Evolutionary conservation across 352 stramenopile genomes (phyloP), one percentile per base, ranked within the genome.

Genomic region (Globisporangium takayamanum): DNA sequence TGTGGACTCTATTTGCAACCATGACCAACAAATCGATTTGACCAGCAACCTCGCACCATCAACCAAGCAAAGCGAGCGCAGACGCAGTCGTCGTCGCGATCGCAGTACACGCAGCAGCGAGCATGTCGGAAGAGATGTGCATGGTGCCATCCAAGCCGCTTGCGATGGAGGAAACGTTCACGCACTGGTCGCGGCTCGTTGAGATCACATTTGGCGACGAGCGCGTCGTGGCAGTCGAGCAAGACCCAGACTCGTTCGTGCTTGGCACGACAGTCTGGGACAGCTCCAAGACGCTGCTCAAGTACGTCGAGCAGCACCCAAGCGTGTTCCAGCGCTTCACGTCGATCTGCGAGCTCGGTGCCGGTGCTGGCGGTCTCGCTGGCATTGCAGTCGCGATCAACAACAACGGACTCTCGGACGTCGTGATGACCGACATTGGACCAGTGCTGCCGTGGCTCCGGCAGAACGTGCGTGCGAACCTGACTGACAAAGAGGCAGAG

Each of bases 211-310:
- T 80, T 55, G 69, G 61, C 22, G 55, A 47, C 10, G 53, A 65
- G 20, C 73, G 81, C 47, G 71, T 88, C 53, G 52, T 93, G 42
- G 66, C 74, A 0, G 72, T 81, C 20, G 73, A 80, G 62, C 84
- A 93, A 55, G 84, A 93, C 36, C 84, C 84, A 22, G 77, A 89
- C 69, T 91, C 84, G 60, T 89, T 89, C 66, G 76, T 93, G 57
- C 66, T 93, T 50, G 84, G 80, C 41, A 91, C 79, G 46, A 93
- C 84, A 5, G 80, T 93, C 48, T 91, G 84, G 83, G 83, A 93
- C 73, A 89, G 77, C 59, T 88, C 77, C 74, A 93, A 93, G 68
- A 89, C 80, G 55, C 67, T 95, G 63, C 70, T 90, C 55, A 93
- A 91, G 70, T 93, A 83, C 69, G 82, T 92, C 52, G 85, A 95